These are phyloP conservation scores for Rhododendron vialii DNA, from an alignment of 148 eudicot species.

Conservation along the genomic window DNA sequence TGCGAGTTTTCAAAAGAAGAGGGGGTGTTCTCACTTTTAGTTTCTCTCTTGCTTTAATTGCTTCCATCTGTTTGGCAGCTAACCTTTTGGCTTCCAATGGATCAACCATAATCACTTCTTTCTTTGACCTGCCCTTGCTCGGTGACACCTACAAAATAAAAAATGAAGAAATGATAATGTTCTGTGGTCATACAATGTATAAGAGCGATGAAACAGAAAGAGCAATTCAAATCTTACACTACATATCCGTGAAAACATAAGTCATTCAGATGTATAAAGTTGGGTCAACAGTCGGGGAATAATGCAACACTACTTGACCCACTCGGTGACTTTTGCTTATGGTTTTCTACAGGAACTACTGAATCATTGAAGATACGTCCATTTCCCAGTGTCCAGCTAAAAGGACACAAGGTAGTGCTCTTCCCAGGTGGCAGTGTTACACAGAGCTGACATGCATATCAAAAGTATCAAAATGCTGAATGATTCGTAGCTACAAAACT, in stretches of 20 bases:
- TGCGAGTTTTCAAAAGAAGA: not conserved
- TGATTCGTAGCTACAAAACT: not conserved
- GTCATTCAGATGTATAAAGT: not conserved
- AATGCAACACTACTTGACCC: not conserved
- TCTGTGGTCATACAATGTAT: not conserved
- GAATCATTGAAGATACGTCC: not conserved
- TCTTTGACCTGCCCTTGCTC: constrained; percentile 30
- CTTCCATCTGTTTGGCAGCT: constrained; percentile 83
- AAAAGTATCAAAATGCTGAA: not conserved
- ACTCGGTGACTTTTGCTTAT: not conserved
- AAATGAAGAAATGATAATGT: not conserved
- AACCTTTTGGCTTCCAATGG: constrained; percentile 90
- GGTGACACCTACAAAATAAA: constrained; percentile 40
- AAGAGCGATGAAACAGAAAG: not conserved
- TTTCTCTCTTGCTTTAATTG: constrained; percentile 60
- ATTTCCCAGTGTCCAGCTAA: not conserved
- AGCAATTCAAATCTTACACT: not conserved
- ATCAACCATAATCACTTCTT: constrained; percentile 81
- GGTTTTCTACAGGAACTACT: not conserved
- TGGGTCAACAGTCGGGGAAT: not conserved
- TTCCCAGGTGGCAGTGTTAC: not conserved
- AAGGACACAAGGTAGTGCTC: not conserved
- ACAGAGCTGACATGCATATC: not conserved
- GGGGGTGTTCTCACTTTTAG: constrained; percentile 39
- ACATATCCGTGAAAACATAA: not conserved